A percentile compares a stretch with the other conserved stretches of the same genome.
Evolutionary conservation across 1,284 basidiomycete genomes (phyloP).

Genomic region (Fistulina hepatica): DNA sequence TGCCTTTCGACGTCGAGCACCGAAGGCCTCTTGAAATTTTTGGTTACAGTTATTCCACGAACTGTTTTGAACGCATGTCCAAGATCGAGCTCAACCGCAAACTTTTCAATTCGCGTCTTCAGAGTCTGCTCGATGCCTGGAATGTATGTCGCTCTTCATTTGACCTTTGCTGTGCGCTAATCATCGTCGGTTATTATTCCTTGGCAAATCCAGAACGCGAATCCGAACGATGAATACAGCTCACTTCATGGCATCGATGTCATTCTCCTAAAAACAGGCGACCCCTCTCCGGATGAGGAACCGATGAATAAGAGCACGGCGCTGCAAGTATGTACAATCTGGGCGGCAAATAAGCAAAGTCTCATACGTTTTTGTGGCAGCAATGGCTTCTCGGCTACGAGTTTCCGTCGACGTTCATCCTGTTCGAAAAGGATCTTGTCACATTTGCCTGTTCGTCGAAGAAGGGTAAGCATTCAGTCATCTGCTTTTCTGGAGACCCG

Average conservation of each 20-base stretch:
- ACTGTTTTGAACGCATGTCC: too few species aligned
- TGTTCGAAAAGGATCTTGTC: slow-evolving; percentile 71
- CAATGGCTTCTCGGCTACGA: slow-evolving; percentile 96
- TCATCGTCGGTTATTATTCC: slow-evolving; percentile 15
- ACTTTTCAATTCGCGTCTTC: slow-evolving; percentile 57
- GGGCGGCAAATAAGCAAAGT: slow-evolving; percentile 3
- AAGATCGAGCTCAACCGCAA: slow-evolving; percentile 44
- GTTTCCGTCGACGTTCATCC: slow-evolving; percentile 86
- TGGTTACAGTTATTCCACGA: too few species aligned
- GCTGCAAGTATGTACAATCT: slow-evolving; percentile 57
- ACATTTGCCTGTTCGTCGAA: slow-evolving; percentile 79
- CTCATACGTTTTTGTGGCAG: slow-evolving; percentile 29
- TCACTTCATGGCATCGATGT: slow-evolving; percentile 59
- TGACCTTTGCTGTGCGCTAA: slow-evolving; percentile 9
- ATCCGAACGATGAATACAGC: slow-evolving; percentile 58
- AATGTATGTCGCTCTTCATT: slow-evolving; percentile 38
- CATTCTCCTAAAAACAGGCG: slow-evolving; percentile 72
- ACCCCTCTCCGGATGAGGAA: slow-evolving; percentile 75
- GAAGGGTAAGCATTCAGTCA: slow-evolving; percentile 51
- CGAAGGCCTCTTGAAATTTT: too few species aligned
- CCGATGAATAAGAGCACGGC: slow-evolving; percentile 82
- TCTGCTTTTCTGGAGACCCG: too few species aligned
- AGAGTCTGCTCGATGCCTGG: slow-evolving; percentile 64
- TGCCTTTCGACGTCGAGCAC: too few species aligned
- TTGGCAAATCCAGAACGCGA: slow-evolving; percentile 35